Percentiles rank a stretch among this genome's conserved stretches.
Evolutionary conservation across 495 filamentous ascomycete species (phyloP).

Genomic region (Oidiodendron maius): DNA sequence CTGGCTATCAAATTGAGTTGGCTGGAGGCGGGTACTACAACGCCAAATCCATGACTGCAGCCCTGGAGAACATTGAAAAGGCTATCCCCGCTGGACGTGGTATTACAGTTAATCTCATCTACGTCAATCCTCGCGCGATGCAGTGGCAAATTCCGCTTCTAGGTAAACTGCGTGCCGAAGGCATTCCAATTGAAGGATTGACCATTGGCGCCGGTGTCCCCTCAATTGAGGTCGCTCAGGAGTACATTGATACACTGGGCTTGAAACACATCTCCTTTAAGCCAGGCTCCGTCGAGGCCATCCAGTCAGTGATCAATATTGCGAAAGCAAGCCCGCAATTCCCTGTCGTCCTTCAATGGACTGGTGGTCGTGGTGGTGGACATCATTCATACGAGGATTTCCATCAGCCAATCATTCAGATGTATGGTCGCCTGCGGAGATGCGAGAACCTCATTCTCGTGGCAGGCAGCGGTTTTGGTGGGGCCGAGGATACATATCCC

Average conservation of each 20-base stretch:
- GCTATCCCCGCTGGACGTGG: constrained; percentile 84
- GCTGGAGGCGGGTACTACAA: constrained; percentile 91
- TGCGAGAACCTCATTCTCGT: constrained; percentile 82
- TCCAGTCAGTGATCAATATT: constrained; percentile 86
- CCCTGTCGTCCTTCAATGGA: constrained; percentile 91
- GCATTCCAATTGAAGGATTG: constrained; percentile 88
- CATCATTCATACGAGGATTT: constrained; percentile 97
- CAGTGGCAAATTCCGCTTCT: constrained; percentile 95
- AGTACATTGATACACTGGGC: constrained; percentile 90
- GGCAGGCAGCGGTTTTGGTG: constrained; percentile 89
- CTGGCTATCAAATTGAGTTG: constrained; percentile 89
- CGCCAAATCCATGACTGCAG: constrained; percentile 81
- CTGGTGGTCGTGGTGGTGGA: constrained; percentile 86
- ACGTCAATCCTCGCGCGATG: constrained; percentile 95
- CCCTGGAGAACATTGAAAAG: constrained; percentile 83
- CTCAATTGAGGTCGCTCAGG: constrained; percentile 87
- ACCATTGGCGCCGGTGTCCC: constrained; percentile 94
- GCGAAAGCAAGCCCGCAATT: constrained; percentile 86
- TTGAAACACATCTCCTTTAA: constrained; percentile 95
- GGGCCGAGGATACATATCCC: constrained; percentile 85
- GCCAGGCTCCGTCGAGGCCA: constrained; percentile 83
- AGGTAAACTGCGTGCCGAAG: constrained; percentile 74
- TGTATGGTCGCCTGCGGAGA: constrained; percentile 80
- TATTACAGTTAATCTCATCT: constrained; percentile 92
- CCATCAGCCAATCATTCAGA: constrained; percentile 84